Conservation (phyloP, 306 rosid genomes). For the Boehmeria nivea region DNA sequence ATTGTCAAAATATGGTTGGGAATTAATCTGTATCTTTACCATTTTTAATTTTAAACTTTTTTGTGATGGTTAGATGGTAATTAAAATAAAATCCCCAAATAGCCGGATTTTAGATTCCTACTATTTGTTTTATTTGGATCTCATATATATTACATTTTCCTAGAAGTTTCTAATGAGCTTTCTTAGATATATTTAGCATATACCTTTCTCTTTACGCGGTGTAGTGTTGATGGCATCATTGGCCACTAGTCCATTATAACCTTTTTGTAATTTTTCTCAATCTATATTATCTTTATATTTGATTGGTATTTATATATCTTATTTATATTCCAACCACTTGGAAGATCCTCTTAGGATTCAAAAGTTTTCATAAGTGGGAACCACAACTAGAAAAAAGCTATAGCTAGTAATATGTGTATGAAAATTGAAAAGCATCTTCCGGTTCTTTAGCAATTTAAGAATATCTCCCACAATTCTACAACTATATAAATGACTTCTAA, state of each 20-base stretch:
- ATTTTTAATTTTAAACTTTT: no score
- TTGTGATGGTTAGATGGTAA: no score
- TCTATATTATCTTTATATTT: conserved; percentile 11
- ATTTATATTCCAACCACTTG: conserved; percentile 41
- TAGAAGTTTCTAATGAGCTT: conserved; percentile 7
- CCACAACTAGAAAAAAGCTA: neutral
- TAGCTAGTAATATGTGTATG: neutral
- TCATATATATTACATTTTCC: neutral
- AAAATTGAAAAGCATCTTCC: conserved; percentile 23
- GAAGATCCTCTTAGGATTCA: conserved; percentile 46
- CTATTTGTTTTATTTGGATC: no score
- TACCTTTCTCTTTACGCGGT: neutral
- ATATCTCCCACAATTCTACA: conserved; percentile 8
- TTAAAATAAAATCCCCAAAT: no score
- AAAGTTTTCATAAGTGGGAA: conserved; percentile 31
- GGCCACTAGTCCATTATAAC: conserved; percentile 21
- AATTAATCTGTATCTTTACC: no score
- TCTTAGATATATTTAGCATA: neutral
- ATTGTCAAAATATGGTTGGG: no score
- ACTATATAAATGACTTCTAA: neutral
- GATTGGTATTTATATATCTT: conserved; percentile 23
- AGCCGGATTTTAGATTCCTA: no score
- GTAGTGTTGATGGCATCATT: conserved; percentile 25
- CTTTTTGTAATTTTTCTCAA: neutral
- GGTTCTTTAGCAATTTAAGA: conserved; percentile 11